Evolutionary conservation across 495 filamentous ascomycete species (phyloP), one percentile per base, ranked within the genome.

Genomic region (Lindgomyces ingoldianus): DNA sequence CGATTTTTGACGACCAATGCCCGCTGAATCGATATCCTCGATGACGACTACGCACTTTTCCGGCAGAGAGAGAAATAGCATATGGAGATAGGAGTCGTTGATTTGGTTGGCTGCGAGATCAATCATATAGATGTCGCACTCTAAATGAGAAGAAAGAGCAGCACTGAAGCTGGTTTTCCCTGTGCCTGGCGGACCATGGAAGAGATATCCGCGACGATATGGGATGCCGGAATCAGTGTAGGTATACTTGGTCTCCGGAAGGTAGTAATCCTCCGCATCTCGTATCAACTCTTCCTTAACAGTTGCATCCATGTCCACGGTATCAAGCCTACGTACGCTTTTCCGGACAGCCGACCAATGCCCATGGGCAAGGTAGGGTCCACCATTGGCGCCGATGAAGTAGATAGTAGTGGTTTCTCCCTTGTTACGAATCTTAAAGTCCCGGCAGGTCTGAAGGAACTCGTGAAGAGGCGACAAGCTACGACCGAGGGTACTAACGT

Each of bases 21-120:
- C 81, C 46, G 85, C 83, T 3, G 81, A 83, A 70, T 89, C 87
- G 57, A 90, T 84, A 60, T 90, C 87, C 68, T 89, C 87, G 27
- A 90, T 74, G 12, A 89, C 77, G 2, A 89, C 85, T 1, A 90
- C 83, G 65, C 85, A 88, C 55, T 81, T 81, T 21, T 79, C 78
- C 0, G 85, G 87, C 3, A 67, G 52, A 11, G 4, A 24, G 1
- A 25, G 2, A 21, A 67, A 62, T 11, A 45, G 11, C 3, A 24
- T n/a, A 18, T 27, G 24, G 9, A 67, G 44, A 8, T 39, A 1
- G 4, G 10, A 16, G 25, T 67, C 58, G 29, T 25, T 52, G 14
- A 67, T 50, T 18, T 46, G 22, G 4, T 47, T 47, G 12, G 45
- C 41, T 16, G 58, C 44, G 10, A 67, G 54, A 21, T 55, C 55